Percentiles rank a stretch among this genome's conserved stretches.
phyloP scores from a whole-genome alignment of 2,329 filamentous ascomycete species.

The Macrophomina pseudophaseolina region DNA sequence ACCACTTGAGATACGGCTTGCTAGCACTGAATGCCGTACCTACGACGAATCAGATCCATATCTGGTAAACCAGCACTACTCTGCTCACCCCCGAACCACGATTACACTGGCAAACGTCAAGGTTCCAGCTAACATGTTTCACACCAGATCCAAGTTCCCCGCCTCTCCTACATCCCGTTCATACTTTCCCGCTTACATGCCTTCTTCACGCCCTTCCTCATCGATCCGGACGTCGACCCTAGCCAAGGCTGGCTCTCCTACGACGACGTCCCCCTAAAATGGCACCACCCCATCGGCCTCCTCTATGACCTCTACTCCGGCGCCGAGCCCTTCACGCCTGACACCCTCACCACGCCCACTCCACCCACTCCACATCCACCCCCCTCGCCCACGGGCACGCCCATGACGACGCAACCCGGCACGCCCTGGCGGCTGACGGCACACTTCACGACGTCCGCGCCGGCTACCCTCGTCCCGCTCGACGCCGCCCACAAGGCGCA shows the following conservation, averaged over 20 bases:
- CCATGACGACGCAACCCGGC: background rate
- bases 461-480: conserved; percentile 62
- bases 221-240: conserved; percentile 59
- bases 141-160: conserved; percentile 62
- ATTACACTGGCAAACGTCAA: background rate
- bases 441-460: conserved; percentile 64
- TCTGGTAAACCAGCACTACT: conserved; percentile 49
- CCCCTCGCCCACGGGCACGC: background rate
- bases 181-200: conserved; percentile 65
- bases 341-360: conserved; percentile 8
- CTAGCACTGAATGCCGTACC: conserved; percentile 63
- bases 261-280: conserved; percentile 71
- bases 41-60: conserved; percentile 67
- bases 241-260: conserved; percentile 69
- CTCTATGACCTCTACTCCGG: conserved; percentile 72
- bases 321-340: conserved; percentile 51
- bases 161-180: conserved; percentile 72
- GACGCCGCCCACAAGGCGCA: conserved; percentile 61
- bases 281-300: conserved; percentile 73
- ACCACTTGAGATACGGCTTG: conserved; percentile 64
- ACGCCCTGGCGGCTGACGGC: conserved; percentile 67
- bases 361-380: conserved; percentile 20
- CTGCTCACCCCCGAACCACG: background rate
- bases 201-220: conserved; percentile 66
- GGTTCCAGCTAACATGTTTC: background rate